Percentiles rank a stretch among this genome's conserved stretches.
phyloP scores from a whole-genome alignment of 345 rosid species.

The Salix udensis region DNA sequence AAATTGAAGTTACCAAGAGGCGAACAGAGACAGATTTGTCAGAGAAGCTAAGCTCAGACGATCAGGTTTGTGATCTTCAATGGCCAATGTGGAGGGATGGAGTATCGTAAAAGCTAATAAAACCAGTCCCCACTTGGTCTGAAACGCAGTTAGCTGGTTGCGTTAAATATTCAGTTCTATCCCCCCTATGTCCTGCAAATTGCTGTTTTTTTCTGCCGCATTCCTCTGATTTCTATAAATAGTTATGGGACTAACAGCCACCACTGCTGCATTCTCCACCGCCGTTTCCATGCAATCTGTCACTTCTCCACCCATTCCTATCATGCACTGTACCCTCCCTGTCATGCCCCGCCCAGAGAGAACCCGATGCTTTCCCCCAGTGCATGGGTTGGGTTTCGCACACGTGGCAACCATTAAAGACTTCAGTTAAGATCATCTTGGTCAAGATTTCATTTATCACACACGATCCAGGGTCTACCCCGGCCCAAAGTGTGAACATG shows the following conservation, averaged over 20 bases:
- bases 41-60: conserved; percentile 25
- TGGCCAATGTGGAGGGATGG: conserved; percentile 35
- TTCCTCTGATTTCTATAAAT: conserved; percentile 25
- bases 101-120: conserved; percentile 22
- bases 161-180: neutral
- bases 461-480: no score
- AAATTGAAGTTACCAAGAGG: neutral
- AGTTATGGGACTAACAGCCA: conserved; percentile 32
- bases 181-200: conserved; percentile 8
- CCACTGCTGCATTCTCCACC: conserved; percentile 30
- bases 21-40: conserved; percentile 6
- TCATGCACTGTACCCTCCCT: conserved; percentile 9
- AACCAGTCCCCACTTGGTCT: conserved; percentile 35
- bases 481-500: no score
- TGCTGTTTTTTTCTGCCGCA: conserved; percentile 14
- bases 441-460: no score
- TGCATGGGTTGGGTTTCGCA: conserved; percentile 1
- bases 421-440: neutral
- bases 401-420: neutral
- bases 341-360: conserved; percentile 12
- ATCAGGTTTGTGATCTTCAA: conserved; percentile 21
- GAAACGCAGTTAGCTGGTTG: neutral
- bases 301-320: conserved; percentile 22
- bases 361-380: conserved; percentile 3
- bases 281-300: conserved; percentile 29